phyloP scores from a whole-genome alignment of 495 filamentous ascomycete genomes.

The Cladorrhinum samala region DNA sequence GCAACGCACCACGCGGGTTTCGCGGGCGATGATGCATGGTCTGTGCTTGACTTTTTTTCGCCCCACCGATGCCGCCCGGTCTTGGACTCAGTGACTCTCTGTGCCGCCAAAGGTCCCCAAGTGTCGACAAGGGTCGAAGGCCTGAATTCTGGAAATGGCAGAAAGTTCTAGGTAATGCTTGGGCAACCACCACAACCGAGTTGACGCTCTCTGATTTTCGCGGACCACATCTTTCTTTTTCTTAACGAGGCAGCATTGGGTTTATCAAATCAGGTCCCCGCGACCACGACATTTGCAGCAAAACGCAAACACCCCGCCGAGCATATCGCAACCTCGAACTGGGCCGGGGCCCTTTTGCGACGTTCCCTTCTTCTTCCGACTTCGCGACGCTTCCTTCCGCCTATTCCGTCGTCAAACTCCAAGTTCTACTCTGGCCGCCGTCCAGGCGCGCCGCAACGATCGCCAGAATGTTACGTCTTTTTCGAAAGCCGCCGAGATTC shows the following conservation, averaged over 20 bases:
- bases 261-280: not conserved
- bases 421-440: conserved; percentile 26
- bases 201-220: no score
- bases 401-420: not conserved
- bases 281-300: not conserved
- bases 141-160: no score
- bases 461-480: conserved; percentile 32
- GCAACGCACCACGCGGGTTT: not conserved
- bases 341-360: no score
- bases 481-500: conserved; percentile 18
- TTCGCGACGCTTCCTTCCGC: not conserved
- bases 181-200: no score
- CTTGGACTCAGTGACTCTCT: not conserved
- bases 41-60: not conserved
- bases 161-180: no score
- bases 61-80: not conserved
- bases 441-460: conserved; percentile 27
- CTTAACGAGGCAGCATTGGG: not conserved
- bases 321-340: no score
- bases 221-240: not conserved
- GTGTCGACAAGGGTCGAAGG: not conserved
- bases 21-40: not conserved
- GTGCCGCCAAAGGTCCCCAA: not conserved
- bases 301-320: not conserved
- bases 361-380: no score